Percentiles rank a stretch among this genome's conserved stretches.
Conservation (phyloP, 2,329 filamentous ascomycete genomes). For the Aaosphaeria pasadenensis region DNA sequence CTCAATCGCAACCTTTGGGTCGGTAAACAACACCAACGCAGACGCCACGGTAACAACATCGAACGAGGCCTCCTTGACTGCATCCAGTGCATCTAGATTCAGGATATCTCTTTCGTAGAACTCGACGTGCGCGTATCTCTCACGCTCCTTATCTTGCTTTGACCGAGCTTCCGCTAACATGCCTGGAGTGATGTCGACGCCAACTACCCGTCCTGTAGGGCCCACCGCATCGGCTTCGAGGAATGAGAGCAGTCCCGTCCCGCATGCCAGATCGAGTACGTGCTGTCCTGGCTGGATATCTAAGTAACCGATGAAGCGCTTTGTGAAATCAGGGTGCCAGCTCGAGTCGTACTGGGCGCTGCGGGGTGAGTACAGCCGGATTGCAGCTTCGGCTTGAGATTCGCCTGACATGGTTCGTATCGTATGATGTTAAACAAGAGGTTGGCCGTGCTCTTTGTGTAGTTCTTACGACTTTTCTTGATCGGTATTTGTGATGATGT, state of each 20-base stretch:
- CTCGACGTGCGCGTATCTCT: slow-evolving; percentile 29
- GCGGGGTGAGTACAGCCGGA: slow-evolving; percentile 35
- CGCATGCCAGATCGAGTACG: slow-evolving; percentile 47
- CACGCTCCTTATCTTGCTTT: slow-evolving; percentile 22
- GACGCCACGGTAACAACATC: slow-evolving; percentile 40
- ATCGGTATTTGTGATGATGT: too few species aligned
- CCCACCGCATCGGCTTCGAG: slow-evolving; percentile 39
- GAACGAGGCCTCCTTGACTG: slow-evolving; percentile 21
- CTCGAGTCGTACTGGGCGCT: slow-evolving; percentile 38
- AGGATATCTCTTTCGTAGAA: slow-evolving; percentile 38
- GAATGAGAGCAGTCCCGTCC: slow-evolving; percentile 46
- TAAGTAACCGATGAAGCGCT: slow-evolving; percentile 33
- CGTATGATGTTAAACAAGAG: too few species aligned
- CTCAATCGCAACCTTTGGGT: slow-evolving; percentile 35
- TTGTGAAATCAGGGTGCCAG: slow-evolving; percentile 41
- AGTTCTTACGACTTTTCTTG: too few species aligned
- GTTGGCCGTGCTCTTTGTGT: too few species aligned
- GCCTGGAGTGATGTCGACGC: slow-evolving; percentile 40
- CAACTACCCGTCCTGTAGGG: slow-evolving; percentile 34
- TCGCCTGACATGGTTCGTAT: too few species aligned
- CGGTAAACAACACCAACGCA: slow-evolving; percentile 40
- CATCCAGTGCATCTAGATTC: slow-evolving; percentile 26
- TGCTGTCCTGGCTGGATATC: slow-evolving; percentile 34
- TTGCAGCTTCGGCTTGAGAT: slow-evolving; percentile 7
- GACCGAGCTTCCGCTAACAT: slow-evolving; percentile 39